Evolutionary conservation across 495 filamentous ascomycete species (phyloP), one percentile per base, ranked within the genome.

Genomic region (Aspergillus conjunctus): DNA sequence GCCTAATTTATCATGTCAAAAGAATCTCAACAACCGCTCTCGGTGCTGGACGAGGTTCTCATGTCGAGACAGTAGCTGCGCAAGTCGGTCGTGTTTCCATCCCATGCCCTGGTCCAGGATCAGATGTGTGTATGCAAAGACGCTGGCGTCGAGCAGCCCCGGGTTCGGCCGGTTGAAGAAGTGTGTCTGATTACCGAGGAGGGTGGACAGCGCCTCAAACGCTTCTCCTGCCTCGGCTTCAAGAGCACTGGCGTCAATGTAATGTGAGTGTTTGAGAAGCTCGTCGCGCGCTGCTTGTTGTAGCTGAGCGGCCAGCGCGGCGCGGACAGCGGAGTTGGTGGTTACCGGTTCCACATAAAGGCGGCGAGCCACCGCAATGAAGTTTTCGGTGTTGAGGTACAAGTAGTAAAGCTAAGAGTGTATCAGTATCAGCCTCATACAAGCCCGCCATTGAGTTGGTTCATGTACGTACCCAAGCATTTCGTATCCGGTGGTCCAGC

Each of bases 61-160:
- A 59, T 80, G 66, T 62, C 71, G 71, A 58, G 62, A 62, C 66
- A 85, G 64, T 52, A 74, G 58, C 54, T 74, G 69, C 21, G 52
- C 71, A 56, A 83, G 58, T 39, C 74, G 62, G 49, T 77, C 77
- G 32, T 79, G 75, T 60, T 76, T 80, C 89, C 87, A 91, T 4
- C 73, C 81, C 64, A 88, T 69, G 3, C 61, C 65, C 9, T 83
- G 75, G 62, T 88, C 83, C 60, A 95, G 68, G 32, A 97, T 80
- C 18, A 96, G 70, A 70, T 93, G 83, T n/a, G 91, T 92, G 73
- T 96, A 98, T 22, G 90, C 88, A 77, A 96, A 98, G 21, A 97
- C 85, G 57, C 81, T 85, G 26, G 93, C 91, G 73, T 98, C 94
- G 64, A 98, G 91, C 12, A 92, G 66, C 0, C 85, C 83, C 2